These are phyloP conservation scores for Saccharum spontaneum DNA, from an alignment of 176 grass and related monocot species.

Conservation along the genomic window DNA sequence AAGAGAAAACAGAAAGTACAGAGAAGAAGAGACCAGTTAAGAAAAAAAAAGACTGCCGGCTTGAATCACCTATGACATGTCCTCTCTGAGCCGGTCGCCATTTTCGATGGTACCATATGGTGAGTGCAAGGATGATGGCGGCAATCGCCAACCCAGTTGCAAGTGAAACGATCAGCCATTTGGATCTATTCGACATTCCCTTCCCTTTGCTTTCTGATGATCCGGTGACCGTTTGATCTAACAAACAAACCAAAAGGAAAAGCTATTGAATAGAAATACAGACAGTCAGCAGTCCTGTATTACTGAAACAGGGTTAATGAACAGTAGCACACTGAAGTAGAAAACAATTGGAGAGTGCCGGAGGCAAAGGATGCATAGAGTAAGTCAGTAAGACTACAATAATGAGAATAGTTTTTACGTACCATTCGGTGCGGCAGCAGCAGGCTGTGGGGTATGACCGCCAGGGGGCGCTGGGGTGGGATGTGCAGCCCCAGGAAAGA, in stretches of 20 bases:
- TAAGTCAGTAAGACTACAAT: neutral
- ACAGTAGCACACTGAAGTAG: neutral
- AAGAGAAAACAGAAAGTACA: neutral
- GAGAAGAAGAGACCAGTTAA: neutral
- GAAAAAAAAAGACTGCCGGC: neutral
- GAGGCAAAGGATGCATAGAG: neutral
- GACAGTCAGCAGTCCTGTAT: neutral
- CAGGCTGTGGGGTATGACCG: neutral
- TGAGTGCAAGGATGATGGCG: neutral
- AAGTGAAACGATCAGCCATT: neutral
- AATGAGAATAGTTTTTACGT: neutral
- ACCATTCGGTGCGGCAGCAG: neutral
- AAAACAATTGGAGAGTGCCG: neutral
- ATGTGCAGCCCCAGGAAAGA: neutral
- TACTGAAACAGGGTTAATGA: neutral
- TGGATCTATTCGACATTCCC: neutral
- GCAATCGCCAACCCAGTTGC: neutral
- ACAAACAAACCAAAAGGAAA: neutral
- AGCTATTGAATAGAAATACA: neutral
- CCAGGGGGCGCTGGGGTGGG: neutral
- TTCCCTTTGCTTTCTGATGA: neutral
- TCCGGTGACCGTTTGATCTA: neutral
- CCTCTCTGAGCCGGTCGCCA: neutral
- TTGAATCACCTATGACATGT: neutral
- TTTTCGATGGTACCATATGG: neutral